Conservation (phyloP, 2,329 filamentous ascomycete genomes). For the Rachicladosporium sp. region DNA sequence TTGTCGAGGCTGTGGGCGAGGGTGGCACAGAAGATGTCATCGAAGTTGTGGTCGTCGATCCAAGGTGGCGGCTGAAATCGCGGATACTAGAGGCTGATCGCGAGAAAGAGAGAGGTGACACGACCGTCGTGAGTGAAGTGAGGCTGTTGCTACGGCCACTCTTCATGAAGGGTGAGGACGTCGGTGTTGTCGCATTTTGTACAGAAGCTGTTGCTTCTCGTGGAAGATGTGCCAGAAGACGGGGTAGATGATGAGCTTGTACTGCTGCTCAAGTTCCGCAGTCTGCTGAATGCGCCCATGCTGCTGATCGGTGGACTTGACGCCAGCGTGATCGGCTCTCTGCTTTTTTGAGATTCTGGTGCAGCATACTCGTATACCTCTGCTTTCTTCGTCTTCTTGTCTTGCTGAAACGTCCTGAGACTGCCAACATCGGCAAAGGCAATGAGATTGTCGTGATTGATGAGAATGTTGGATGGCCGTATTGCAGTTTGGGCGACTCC, state of each 20-base stretch:
- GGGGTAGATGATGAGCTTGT: slow-evolving; percentile 19
- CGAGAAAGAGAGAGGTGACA: slow-evolving; percentile 7
- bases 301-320: slow-evolving; percentile 19
- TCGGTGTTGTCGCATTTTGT: slow-evolving; percentile 13
- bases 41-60: slow-evolving; percentile 1
- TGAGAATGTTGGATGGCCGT: slow-evolving; percentile 56
- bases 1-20: slow-evolving; percentile 9
- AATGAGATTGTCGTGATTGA: slow-evolving; percentile 52
- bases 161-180: slow-evolving; percentile 5
- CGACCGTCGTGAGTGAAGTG: slow-evolving; percentile 10
- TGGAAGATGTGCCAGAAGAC: slow-evolving; percentile 16
- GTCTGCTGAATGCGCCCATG: slow-evolving; percentile 16
- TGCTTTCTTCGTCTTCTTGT: slow-evolving; percentile 47
- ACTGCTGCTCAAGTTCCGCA: slow-evolving; percentile 19
- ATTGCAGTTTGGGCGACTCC: slow-evolving; percentile 56
- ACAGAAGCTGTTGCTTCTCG: slow-evolving; percentile 18
- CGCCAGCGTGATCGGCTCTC: slow-evolving; percentile 28
- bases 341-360: slow-evolving; percentile 47
- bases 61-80: slow-evolving; percentile 14
- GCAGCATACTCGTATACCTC: slow-evolving; percentile 63
- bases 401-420: slow-evolving; percentile 37
- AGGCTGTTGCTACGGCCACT: slow-evolving; percentile 13
- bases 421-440: slow-evolving; percentile 51
- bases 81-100: slow-evolving; percentile 14
- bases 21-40: slow-evolving; percentile 5